Percentiles rank a stretch among this genome's conserved stretches.
Conservation (phyloP, 2,329 filamentous ascomycete genomes). For the Scedosporium aurantiacum region DNA sequence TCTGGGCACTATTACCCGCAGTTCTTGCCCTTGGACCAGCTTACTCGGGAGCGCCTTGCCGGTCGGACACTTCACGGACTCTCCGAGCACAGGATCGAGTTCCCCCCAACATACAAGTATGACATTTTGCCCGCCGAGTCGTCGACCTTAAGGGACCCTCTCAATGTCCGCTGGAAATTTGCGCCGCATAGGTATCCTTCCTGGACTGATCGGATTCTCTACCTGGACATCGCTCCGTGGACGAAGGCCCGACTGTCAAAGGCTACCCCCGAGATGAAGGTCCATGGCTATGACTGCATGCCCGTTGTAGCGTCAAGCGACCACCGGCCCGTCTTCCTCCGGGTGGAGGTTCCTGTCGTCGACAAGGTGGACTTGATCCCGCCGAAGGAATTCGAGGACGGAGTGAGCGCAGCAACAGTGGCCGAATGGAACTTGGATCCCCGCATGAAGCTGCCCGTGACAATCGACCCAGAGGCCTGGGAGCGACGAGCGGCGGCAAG, state of each 20-base stretch:
- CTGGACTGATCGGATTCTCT: constrained; percentile 90
- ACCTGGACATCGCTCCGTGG: constrained; percentile 51
- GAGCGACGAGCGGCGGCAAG: constrained; percentile 35
- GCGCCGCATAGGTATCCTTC: constrained; percentile 75
- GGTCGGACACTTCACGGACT: constrained; percentile 69
- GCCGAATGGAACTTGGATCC: constrained; percentile 25
- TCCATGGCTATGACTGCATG: constrained; percentile 63
- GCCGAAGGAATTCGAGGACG: constrained; percentile 13
- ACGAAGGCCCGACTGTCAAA: constrained; percentile 18
- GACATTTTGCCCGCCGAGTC: constrained; percentile 29
- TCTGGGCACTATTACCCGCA: constrained; percentile 51
- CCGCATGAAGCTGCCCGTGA: constrained; percentile 33
- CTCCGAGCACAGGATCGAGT: constrained; percentile 60
- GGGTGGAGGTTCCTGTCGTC: constrained; percentile 53
- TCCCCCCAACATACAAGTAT: constrained; percentile 94
- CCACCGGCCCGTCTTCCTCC: constrained; percentile 72
- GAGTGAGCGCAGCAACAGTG: constrained; percentile 13
- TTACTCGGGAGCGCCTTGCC: constrained; percentile 57
- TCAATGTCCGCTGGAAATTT: constrained; percentile 53
- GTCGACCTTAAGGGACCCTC: constrained; percentile 7
- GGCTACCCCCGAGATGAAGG: constrained; percentile 24
- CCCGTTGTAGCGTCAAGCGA: constrained; percentile 76
- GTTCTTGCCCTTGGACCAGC: constrained; percentile 67
- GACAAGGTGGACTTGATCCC: constrained; percentile 27
- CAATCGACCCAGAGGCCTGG: constrained; percentile 45